Conservation (phyloP, 2,329 filamentous ascomycete genomes). For the Clonostachys rhizophaga region DNA sequence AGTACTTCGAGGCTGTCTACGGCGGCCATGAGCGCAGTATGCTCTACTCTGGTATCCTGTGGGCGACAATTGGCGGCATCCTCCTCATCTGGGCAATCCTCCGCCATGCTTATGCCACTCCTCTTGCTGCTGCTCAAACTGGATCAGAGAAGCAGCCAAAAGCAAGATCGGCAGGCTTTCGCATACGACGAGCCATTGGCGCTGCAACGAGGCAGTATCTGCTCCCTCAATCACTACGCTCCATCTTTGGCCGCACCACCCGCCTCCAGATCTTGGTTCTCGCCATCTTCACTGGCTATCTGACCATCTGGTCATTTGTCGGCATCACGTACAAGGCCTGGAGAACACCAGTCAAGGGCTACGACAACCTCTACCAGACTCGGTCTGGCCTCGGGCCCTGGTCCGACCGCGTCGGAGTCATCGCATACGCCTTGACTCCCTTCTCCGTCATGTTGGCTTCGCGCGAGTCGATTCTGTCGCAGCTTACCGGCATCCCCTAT, state of each 20-base stretch:
- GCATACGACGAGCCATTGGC: constrained; percentile 24
- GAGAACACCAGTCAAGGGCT: constrained; percentile 61
- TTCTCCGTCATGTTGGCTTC: constrained; percentile 61
- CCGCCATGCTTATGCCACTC: constrained; percentile 8
- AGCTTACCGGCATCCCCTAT: constrained; percentile 69
- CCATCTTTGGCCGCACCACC: constrained; percentile 64
- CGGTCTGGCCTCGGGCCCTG: constrained; percentile 62
- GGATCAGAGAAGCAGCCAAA: background rate
- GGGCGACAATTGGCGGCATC: constrained; percentile 37
- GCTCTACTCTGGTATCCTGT: constrained; percentile 44
- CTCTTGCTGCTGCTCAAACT: constrained; percentile 1
- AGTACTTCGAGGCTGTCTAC: constrained; percentile 46
- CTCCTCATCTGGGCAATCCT: constrained; percentile 33
- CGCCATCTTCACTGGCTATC: constrained; percentile 51
- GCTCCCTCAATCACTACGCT: constrained; percentile 53
- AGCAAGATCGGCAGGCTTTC: constrained; percentile 15
- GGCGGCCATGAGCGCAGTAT: constrained; percentile 42
- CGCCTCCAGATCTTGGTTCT: constrained; percentile 64
- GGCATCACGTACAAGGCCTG: constrained; percentile 65
- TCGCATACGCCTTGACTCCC: constrained; percentile 72
- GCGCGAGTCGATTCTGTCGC: constrained; percentile 64
- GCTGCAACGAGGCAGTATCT: constrained; percentile 44
- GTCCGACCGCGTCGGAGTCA: constrained; percentile 62
- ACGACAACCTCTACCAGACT: constrained; percentile 53
- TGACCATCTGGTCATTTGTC: constrained; percentile 64